phyloP scores from a whole-genome alignment of 345 rosid species.

The Excoecaria cochinchinensis region DNA sequence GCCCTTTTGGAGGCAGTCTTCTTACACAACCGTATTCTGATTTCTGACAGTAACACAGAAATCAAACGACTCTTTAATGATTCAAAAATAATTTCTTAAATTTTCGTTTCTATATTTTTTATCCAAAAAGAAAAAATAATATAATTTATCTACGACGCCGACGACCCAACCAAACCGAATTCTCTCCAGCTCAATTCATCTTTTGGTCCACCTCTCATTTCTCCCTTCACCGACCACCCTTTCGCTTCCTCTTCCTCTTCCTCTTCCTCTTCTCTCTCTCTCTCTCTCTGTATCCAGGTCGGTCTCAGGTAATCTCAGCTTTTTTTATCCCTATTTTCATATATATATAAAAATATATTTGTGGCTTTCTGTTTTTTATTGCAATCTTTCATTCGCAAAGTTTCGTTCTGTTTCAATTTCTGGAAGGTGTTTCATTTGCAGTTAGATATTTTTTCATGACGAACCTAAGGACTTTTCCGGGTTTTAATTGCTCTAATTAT shows the following conservation, averaged over 20 bases:
- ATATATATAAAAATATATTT: neutral
- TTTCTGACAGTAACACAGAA: no score
- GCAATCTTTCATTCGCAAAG: neutral
- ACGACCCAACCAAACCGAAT: slow-evolving; percentile 20
- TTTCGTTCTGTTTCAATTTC: neutral
- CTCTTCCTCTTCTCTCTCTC: neutral
- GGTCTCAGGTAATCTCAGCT: slow-evolving; percentile 14
- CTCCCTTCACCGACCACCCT: neutral
- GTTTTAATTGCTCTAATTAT: neutral
- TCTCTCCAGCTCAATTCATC: neutral
- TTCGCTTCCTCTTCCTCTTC: neutral
- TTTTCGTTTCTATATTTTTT: no score
- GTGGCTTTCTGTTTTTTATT: neutral
- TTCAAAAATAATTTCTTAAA: neutral
- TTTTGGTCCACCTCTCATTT: neutral
- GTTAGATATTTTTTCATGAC: slow-evolving; percentile 28
- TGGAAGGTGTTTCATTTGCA: neutral
- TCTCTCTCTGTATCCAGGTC: neutral
- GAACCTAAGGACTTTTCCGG: slow-evolving; percentile 8
- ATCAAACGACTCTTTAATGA: neutral
- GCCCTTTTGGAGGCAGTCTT: slow-evolving; percentile 2
- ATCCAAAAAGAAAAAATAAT: no score
- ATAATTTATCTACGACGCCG: slow-evolving; percentile 21
- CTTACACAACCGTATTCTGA: neutral
- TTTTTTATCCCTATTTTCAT: neutral